A percentile compares a stretch with the other conserved stretches of the same genome.
Evolutionary conservation across 164 flowering plant genomes (phyloP).

Genomic region (Tetracentron sinense): DNA sequence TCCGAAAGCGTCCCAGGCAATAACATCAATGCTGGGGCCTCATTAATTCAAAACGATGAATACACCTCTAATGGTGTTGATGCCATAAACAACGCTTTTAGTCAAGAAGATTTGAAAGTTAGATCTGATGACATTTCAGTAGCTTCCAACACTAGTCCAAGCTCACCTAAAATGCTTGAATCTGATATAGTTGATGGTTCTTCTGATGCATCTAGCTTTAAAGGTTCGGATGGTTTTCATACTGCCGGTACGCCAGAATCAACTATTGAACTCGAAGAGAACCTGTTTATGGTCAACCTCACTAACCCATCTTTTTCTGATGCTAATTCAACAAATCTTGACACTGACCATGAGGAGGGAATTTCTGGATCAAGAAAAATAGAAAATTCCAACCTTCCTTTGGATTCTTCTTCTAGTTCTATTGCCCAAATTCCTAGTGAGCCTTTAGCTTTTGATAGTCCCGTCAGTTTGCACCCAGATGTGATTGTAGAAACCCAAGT

Average conservation of each 20-base stretch:
- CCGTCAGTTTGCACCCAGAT: conserved; percentile 29
- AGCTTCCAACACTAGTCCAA: conserved; percentile 23
- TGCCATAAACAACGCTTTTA: conserved; percentile 16
- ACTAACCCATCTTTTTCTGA: conserved; percentile 20
- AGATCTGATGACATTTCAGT: conserved; percentile 32
- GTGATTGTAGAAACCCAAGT: conserved; percentile 24
- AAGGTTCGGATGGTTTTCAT: conserved; percentile 22
- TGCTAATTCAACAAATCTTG: conserved; percentile 20
- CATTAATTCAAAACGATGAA: conserved; percentile 20
- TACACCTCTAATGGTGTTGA: conserved; percentile 26
- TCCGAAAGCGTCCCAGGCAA: conserved; percentile 34
- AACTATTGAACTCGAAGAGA: conserved; percentile 28
- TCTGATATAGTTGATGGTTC: conserved; percentile 23
- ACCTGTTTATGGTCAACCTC: conserved; percentile 15
- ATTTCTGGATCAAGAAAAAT: conserved; percentile 17
- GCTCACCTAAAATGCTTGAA: conserved; percentile 23
- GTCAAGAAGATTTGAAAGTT: conserved; percentile 34
- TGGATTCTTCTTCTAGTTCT: conserved; percentile 25
- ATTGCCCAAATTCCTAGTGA: conserved; percentile 18
- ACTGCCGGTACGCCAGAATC: conserved; percentile 22
- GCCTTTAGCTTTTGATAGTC: conserved; percentile 21
- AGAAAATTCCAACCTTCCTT: conserved; percentile 21
- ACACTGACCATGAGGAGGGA: conserved; percentile 21
- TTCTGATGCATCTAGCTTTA: conserved; percentile 23
- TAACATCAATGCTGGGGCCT: conserved; percentile 18